phyloP scores from a whole-genome alignment of 2,329 filamentous ascomycete species.

The Epichloe sibirici region DNA sequence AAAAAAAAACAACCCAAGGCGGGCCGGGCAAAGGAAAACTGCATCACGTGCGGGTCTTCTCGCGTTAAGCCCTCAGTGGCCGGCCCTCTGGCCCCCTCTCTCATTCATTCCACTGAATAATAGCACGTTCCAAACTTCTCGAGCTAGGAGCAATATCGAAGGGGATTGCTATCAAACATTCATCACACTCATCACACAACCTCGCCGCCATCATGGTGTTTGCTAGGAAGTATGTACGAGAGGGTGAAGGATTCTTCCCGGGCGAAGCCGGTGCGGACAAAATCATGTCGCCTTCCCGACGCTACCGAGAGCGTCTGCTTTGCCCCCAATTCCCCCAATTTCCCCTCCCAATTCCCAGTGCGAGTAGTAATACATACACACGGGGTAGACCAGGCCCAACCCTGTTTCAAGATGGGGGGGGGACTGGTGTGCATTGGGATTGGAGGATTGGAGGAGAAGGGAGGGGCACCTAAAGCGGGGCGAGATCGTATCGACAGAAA shows the following conservation, averaged over 20 bases:
- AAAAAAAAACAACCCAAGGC: not conserved
- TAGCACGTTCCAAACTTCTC: too few species aligned
- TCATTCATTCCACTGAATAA: too few species aligned
- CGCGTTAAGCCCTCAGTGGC: too few species aligned
- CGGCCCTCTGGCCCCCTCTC: too few species aligned
- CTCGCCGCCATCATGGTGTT: not conserved
- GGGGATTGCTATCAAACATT: too few species aligned
- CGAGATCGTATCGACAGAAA: not conserved
- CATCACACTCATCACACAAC: too few species aligned
- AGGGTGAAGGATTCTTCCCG: not conserved
- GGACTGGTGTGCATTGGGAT: not conserved
- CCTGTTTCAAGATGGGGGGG: not conserved
- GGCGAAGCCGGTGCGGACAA: too few species aligned
- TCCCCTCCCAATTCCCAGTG: too few species aligned
- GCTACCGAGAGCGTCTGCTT: not conserved
- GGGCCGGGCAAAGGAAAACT: not conserved
- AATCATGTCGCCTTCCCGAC: not conserved
- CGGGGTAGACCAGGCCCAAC: not conserved
- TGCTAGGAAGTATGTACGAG: not conserved
- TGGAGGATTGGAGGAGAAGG: not conserved
- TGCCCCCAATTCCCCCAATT: too few species aligned
- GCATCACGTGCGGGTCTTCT: not conserved
- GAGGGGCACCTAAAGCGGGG: not conserved
- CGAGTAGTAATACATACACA: too few species aligned
- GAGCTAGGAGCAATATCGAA: too few species aligned